Conservation (phyloP, 75 land plant genomes). For the Larix kaempferi region DNA sequence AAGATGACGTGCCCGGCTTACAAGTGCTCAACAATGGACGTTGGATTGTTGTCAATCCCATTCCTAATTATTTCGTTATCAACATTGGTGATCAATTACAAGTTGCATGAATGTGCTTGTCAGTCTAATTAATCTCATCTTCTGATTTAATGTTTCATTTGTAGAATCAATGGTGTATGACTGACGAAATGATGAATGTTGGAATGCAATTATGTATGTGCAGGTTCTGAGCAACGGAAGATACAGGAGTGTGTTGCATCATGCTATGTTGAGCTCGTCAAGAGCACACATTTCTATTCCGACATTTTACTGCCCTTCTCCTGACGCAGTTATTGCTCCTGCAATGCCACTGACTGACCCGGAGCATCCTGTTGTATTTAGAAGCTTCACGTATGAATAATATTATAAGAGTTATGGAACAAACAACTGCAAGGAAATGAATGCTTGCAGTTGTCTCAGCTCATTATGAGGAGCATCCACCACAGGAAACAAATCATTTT, state of each 20-base stretch:
- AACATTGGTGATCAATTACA: conserved; percentile 35
- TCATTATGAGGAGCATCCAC: too few relatives aligned
- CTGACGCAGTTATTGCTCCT: conserved; percentile 47
- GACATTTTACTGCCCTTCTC: conserved; percentile 50
- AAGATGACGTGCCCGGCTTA: conserved; percentile 22
- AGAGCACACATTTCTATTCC: conserved; percentile 53
- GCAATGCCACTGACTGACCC: conserved; percentile 19
- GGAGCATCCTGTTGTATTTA: conserved; percentile 28
- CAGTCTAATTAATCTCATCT: too few relatives aligned
- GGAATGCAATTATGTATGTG: conserved; percentile 31
- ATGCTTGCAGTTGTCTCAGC: conserved; percentile 54
- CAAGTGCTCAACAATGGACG: conserved; percentile 11
- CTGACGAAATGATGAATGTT: conserved; percentile 2
- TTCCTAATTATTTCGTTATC: conserved; percentile 43
- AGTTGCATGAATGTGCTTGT: too few relatives aligned
- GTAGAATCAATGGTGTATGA: too few relatives aligned
- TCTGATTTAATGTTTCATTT: too few relatives aligned
- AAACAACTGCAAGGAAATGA: conserved; percentile 40
- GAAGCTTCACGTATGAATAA: conserved; percentile 44
- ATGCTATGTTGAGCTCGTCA: conserved; percentile 41
- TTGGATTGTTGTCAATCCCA: conserved; percentile 21
- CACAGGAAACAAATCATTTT: too few relatives aligned
- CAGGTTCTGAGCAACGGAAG: conserved; percentile 58
- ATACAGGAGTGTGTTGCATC: conserved; percentile 63
- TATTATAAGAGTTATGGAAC: conserved; percentile 62